Percentiles rank a stretch among this genome's conserved stretches.
phyloP scores from a whole-genome alignment of 73 alveolate genomes.

The Symbiodinium natans region DNA sequence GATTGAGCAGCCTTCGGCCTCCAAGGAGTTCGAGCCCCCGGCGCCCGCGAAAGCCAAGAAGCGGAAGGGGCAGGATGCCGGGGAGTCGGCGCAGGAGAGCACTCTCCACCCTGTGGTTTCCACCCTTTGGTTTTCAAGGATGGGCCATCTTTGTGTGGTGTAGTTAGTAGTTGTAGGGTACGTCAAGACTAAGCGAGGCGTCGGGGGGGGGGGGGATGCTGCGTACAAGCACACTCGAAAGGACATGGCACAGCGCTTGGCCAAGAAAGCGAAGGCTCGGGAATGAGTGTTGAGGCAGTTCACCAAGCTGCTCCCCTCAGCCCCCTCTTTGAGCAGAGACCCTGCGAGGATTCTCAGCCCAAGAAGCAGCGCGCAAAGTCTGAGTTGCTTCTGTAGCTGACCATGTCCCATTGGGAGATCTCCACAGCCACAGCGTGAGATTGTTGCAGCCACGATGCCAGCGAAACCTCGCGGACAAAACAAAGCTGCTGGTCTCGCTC shows the following conservation, averaged over 20 bases:
- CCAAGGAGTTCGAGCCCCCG: constrained; percentile 78
- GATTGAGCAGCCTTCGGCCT: too few species aligned
- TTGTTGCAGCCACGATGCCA: not conserved
- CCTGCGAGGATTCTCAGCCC: not conserved
- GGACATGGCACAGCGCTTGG: constrained; percentile 92
- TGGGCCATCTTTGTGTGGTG: not conserved
- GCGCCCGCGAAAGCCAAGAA: constrained; percentile 71
- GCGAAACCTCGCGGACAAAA: too few species aligned
- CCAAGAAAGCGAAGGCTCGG: constrained; percentile 70
- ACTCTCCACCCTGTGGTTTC: not conserved
- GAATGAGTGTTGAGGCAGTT: too few species aligned
- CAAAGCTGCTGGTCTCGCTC: too few species aligned
- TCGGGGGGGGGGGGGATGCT: too few species aligned
- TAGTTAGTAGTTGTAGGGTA: not conserved
- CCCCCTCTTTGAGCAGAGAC: too few species aligned
- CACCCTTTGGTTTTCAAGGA: not conserved
- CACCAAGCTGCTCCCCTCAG: too few species aligned
- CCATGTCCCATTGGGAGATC: too few species aligned
- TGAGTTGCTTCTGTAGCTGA: constrained; percentile 46
- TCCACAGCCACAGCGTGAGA: too few species aligned
- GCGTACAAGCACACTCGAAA: not conserved
- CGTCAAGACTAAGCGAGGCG: too few species aligned
- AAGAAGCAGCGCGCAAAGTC: constrained; percentile 51
- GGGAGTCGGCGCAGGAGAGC: constrained; percentile 63
- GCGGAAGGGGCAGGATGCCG: constrained; percentile 43